These are phyloP conservation scores for Ceratorhiza oryzae-sativae DNA, from an alignment of 1,284 basidiomycete species.

Conservation along the genomic window DNA sequence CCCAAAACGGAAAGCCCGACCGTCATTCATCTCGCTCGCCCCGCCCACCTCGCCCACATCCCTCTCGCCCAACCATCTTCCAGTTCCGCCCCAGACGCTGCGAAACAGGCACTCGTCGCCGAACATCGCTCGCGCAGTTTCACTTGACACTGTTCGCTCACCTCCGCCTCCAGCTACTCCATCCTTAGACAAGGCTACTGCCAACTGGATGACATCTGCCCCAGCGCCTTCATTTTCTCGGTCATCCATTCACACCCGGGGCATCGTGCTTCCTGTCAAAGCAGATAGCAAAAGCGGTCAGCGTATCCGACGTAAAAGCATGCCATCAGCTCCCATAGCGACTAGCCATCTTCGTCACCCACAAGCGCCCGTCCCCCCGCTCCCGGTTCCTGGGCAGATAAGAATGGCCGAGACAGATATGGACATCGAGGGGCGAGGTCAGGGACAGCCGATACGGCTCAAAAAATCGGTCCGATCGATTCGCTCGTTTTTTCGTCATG, in stretches of 20 bases:
- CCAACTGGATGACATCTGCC: constrained; percentile 30
- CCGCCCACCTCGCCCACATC: neutral
- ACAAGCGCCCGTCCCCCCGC: neutral
- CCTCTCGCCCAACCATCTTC: neutral
- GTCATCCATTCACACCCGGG: neutral
- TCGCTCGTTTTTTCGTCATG: constrained; percentile 5
- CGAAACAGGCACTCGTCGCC: constrained; percentile 22
- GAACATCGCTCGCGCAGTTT: constrained; percentile 18
- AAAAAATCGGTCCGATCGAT: constrained; percentile 14
- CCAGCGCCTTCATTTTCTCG: constrained; percentile 26
- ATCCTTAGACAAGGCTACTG: neutral
- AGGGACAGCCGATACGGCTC: neutral
- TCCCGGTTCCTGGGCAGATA: neutral
- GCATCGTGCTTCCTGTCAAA: constrained; percentile 27
- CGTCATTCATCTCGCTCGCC: constrained; percentile 33
- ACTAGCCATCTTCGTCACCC: neutral
- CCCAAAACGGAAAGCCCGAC: constrained; percentile 6
- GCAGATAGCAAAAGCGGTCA: constrained; percentile 17
- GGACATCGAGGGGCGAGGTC: neutral
- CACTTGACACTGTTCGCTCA: neutral
- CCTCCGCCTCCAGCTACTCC: neutral
- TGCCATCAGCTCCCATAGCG: neutral
- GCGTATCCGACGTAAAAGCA: constrained; percentile 13
- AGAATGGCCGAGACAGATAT: neutral
- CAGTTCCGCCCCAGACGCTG: neutral